Conservation (phyloP, 2,329 filamentous ascomycete species). For the Beauveria sp. region DNA sequence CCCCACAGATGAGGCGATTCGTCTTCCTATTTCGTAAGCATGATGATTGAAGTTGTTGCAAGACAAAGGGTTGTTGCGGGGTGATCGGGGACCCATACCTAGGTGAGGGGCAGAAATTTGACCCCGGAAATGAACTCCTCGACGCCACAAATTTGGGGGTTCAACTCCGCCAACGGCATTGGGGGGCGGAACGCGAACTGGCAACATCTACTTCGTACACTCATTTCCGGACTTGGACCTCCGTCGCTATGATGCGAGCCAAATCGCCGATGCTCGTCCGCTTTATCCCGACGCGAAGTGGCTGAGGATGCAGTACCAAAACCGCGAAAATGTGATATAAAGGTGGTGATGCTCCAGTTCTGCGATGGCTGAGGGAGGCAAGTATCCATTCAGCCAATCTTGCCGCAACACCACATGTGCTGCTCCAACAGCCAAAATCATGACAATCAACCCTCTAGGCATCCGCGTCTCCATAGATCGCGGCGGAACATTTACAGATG, state of each 20-base stretch:
- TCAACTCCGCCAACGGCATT: neutral
- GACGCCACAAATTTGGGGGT: neutral
- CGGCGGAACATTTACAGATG: constrained; percentile 58
- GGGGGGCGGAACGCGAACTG: neutral
- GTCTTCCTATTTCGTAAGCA: neutral
- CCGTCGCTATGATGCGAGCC: neutral
- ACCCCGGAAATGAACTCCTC: neutral
- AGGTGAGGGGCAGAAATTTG: neutral
- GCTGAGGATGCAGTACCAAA: neutral
- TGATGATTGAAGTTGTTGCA: neutral
- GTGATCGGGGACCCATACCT: neutral
- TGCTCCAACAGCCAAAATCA: neutral
- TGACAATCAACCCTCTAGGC: constrained; percentile 18
- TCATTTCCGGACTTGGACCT: constrained; percentile 7
- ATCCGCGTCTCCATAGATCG: constrained; percentile 28
- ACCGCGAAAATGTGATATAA: neutral
- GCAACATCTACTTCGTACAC: neutral
- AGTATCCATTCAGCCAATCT: neutral
- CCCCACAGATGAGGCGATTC: neutral
- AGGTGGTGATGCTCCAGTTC: neutral
- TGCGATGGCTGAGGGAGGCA: neutral
- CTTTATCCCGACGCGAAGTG: neutral
- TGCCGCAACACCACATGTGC: neutral
- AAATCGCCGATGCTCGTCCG: neutral
- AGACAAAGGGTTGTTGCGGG: neutral